Percentiles rank a stretch among this genome's conserved stretches.
Evolutionary conservation across 139 green algal species (phyloP).

Genomic region (Ulvella scutata): DNA sequence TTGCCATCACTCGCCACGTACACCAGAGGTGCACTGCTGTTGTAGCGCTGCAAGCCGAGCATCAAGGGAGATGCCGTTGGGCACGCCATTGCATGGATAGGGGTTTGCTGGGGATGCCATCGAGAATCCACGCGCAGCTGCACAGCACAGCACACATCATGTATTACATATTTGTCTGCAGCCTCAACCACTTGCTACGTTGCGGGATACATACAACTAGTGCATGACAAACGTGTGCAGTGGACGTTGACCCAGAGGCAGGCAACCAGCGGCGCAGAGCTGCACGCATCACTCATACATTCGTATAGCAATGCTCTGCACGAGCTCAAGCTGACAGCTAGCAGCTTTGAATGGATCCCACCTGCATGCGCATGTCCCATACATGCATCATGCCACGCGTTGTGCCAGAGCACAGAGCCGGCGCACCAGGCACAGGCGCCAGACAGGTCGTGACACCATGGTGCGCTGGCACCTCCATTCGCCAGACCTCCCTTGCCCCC

Average conservation of each 20-base stretch:
- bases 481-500: neutral
- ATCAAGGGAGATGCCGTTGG: neutral
- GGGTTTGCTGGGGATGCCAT: neutral
- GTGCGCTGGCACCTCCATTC: neutral
- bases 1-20: neutral
- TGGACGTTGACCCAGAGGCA: too few species aligned
- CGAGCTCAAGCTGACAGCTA: too few species aligned
- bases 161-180: too few species aligned
- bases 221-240: too few species aligned
- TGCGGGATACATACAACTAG: too few species aligned
- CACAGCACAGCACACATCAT: too few species aligned
- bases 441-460: neutral
- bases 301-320: too few species aligned
- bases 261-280: too few species aligned
- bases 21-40: neutral
- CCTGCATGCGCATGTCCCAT: conserved; percentile 1
- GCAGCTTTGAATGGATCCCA: neutral
- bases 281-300: too few species aligned
- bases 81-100: neutral
- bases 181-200: too few species aligned
- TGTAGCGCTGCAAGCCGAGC: neutral
- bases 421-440: neutral
- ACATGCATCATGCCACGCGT: conserved; percentile 3
- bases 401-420: neutral
- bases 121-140: neutral